Conservation (phyloP, 768 basidiomycete genomes). For the Hypholoma fasciculare region DNA sequence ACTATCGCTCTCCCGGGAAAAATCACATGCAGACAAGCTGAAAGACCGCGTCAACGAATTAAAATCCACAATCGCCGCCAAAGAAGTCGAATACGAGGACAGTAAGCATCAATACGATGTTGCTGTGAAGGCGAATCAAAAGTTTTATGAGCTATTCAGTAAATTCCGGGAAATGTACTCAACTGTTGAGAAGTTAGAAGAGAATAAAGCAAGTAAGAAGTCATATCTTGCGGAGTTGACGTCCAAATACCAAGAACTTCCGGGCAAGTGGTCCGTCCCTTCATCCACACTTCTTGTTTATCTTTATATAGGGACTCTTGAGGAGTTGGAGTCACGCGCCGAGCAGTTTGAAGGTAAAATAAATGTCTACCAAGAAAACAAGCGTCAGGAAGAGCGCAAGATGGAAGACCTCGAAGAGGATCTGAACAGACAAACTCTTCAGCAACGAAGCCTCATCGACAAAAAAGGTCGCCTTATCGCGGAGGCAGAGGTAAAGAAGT, state of each 20-base stretch:
- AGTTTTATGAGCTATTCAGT: conserved; percentile 80
- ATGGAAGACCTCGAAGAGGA: conserved; percentile 67
- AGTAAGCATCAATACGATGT: conserved; percentile 65
- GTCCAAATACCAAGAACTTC: conserved; percentile 65
- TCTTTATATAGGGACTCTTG: conserved; percentile 60
- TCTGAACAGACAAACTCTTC: conserved; percentile 43
- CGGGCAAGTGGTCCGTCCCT: conserved; percentile 42
- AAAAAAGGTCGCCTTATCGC: conserved; percentile 70
- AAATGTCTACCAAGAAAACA: conserved; percentile 47
- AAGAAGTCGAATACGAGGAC: conserved; percentile 74
- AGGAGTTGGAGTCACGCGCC: conserved; percentile 61
- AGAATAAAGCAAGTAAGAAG: conserved; percentile 61
- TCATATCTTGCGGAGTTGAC: conserved; percentile 62
- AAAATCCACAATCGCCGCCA: conserved; percentile 59
- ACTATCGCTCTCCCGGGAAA: conserved; percentile 75
- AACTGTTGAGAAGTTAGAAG: conserved; percentile 61
- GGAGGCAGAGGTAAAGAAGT: conserved; percentile 60
- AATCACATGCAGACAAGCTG: conserved; percentile 84
- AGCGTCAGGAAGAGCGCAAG: conserved; percentile 45
- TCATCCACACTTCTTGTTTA: conserved; percentile 1
- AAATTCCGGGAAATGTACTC: conserved; percentile 86
- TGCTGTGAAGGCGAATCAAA: conserved; percentile 66
- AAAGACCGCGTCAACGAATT: conserved; percentile 63
- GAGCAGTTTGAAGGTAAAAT: conserved; percentile 63
- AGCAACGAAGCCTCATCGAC: conserved; percentile 57